These are phyloP conservation scores for Cladobotryum mycophilum DNA, from an alignment of 2,329 filamentous ascomycete species.

Conservation along the genomic window DNA sequence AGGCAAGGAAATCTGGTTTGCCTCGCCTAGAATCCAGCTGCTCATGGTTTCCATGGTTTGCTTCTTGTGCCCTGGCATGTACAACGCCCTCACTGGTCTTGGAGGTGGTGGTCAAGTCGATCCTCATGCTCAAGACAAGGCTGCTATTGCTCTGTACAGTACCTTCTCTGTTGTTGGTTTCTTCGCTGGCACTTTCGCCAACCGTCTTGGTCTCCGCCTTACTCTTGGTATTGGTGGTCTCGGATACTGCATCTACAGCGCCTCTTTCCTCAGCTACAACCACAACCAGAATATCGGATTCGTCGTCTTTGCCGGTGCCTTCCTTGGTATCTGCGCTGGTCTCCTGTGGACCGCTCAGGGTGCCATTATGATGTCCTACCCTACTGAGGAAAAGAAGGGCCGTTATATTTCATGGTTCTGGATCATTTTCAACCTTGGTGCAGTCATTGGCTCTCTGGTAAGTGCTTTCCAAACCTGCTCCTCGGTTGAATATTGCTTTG, in stretches of 20 bases:
- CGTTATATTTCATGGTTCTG: constrained; percentile 88
- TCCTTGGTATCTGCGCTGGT: constrained; percentile 72
- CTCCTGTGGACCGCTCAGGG: constrained; percentile 79
- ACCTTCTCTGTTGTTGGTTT: constrained; percentile 64
- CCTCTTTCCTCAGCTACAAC: constrained; percentile 63
- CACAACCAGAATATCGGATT: constrained; percentile 64
- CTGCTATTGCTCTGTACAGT: constrained; percentile 65
- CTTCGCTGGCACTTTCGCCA: constrained; percentile 71
- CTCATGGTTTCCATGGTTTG: constrained; percentile 54
- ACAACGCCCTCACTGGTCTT: constrained; percentile 60
- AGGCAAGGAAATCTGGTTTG: constrained; percentile 57
- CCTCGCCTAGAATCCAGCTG: constrained; percentile 66
- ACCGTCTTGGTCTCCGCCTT: constrained; percentile 63
- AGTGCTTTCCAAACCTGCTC: constrained; percentile 15
- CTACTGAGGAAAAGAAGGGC: constrained; percentile 73
- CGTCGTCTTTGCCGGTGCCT: constrained; percentile 68
- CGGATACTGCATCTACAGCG: constrained; percentile 70
- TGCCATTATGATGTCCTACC: constrained; percentile 86
- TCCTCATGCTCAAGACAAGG: constrained; percentile 50
- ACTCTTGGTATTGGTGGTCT: constrained; percentile 67
- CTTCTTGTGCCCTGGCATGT: constrained; percentile 67
- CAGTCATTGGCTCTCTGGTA: constrained; percentile 71
- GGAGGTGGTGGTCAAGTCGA: constrained; percentile 54
- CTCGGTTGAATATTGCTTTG: neutral
- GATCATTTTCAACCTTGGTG: constrained; percentile 91